These are phyloP conservation scores for Diaporthe eres DNA, from an alignment of 2,329 filamentous ascomycete species.

Conservation along the genomic window DNA sequence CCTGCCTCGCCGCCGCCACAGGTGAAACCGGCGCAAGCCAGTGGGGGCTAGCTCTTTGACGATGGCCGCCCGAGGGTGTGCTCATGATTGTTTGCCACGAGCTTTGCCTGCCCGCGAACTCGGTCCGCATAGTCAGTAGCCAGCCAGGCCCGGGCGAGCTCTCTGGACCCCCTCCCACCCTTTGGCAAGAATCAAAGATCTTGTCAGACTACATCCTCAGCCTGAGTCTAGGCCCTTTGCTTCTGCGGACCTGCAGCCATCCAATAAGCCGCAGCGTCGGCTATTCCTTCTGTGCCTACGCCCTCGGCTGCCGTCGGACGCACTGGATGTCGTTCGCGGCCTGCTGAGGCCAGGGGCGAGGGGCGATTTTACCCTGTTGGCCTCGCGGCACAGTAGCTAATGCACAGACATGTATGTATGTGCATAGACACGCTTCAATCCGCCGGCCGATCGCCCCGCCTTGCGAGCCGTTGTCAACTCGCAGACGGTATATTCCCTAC, in stretches of 20 bases:
- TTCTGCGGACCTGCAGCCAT: constrained; percentile 15
- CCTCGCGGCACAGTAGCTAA: background rate
- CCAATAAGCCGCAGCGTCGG: constrained; percentile 19
- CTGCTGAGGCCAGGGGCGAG: constrained; percentile 23
- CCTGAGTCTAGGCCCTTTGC: constrained; percentile 22
- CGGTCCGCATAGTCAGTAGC: background rate
- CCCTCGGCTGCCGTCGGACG: constrained; percentile 20
- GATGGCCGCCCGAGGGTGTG: constrained; percentile 3
- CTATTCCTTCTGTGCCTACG: constrained; percentile 26
- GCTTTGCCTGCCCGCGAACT: constrained; percentile 20
- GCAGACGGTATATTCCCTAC: background rate
- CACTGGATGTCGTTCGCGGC: constrained; percentile 31
- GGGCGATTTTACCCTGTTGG: constrained; percentile 15
- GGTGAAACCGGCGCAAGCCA: background rate
- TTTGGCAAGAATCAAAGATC: background rate
- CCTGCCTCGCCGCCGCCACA: constrained; percentile 17
- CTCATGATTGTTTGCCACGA: constrained; percentile 25
- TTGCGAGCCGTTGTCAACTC: constrained; percentile 25
- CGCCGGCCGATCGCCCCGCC: constrained; percentile 14
- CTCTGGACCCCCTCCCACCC: background rate
- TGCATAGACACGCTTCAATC: constrained; percentile 1
- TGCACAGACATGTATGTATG: constrained; percentile 4
- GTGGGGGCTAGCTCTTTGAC: constrained; percentile 26
- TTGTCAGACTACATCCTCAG: constrained; percentile 14
- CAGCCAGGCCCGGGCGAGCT: constrained; percentile 8